Evolutionary conservation across 805 yeast genomes (phyloP).

Genomic region (Kregervanrija delftensis): DNA sequence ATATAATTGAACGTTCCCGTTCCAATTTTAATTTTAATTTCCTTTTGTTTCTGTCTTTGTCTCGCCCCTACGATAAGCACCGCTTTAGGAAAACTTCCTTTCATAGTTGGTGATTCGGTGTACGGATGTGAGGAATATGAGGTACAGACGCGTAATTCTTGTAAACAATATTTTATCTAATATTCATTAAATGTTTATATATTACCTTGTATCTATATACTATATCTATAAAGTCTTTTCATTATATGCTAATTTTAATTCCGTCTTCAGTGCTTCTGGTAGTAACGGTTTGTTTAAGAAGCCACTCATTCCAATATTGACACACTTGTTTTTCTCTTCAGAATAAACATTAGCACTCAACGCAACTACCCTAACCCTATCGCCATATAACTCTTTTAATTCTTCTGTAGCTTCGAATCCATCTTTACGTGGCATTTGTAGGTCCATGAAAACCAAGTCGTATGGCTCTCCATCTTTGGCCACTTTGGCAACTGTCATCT

Average conservation of each 20-base stretch:
- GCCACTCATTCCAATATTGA: slow-evolving; percentile 45
- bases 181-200: no score
- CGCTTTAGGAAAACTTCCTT: no score
- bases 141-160: background rate
- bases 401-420: slow-evolving; percentile 46
- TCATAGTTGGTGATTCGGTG: background rate
- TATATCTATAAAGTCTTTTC: background rate
- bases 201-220: no score
- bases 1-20: no score
- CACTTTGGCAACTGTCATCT: slow-evolving; percentile 24
- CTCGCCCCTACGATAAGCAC: no score
- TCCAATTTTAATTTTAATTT: no score
- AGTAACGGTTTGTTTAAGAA: slow-evolving; percentile 47
- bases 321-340: slow-evolving; percentile 42
- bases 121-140: background rate
- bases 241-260: slow-evolving; percentile 19
- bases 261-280: slow-evolving; percentile 36
- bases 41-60: no score
- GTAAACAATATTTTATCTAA: no score
- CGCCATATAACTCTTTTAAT: slow-evolving; percentile 27
- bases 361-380: slow-evolving; percentile 32
- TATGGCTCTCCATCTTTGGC: slow-evolving; percentile 28
- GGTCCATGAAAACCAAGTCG: slow-evolving; percentile 50
- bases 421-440: slow-evolving; percentile 33
- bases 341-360: slow-evolving; percentile 49